These are phyloP conservation scores for Helotiales sp. DNA, from an alignment of 2,329 filamentous ascomycete genomes.

Conservation along the genomic window DNA sequence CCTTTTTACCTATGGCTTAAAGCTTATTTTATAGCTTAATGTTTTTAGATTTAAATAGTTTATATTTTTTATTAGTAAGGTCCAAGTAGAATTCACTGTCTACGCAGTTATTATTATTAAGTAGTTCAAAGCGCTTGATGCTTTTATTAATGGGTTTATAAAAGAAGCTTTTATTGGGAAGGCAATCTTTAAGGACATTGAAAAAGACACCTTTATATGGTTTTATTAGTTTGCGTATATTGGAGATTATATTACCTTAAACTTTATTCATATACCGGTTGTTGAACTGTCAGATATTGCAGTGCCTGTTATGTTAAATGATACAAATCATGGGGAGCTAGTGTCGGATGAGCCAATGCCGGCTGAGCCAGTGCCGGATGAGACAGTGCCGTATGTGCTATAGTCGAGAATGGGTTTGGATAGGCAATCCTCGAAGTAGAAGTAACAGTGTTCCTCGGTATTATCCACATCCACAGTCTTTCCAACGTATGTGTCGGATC, in stretches of 20 bases:
- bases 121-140: conserved; percentile 30
- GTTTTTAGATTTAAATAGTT: conserved; percentile 21
- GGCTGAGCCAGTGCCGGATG: not conserved
- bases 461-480: too few species aligned
- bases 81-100: conserved; percentile 21
- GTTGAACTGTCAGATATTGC: conserved; percentile 19
- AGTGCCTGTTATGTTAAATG: not conserved
- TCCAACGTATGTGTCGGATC: too few species aligned
- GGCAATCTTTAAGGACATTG: conserved; percentile 30
- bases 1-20: not conserved
- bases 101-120: conserved; percentile 30
- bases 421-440: too few species aligned
- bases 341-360: not conserved
- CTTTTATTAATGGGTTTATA: conserved; percentile 31
- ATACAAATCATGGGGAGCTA: conserved; percentile 3
- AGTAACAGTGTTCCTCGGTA: too few species aligned
- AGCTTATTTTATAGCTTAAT: not conserved
- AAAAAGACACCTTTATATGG: conserved; percentile 30
- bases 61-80: conserved; percentile 27
- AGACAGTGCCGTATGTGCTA: too few species aligned
- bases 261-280: conserved; percentile 25
- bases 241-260: conserved; percentile 31
- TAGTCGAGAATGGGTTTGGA: too few species aligned
- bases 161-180: conserved; percentile 28
- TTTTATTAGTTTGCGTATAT: conserved; percentile 34